These are phyloP conservation scores for Globisporangium perplexum DNA, from an alignment of 352 stramenopile species.

Conservation along the genomic window DNA sequence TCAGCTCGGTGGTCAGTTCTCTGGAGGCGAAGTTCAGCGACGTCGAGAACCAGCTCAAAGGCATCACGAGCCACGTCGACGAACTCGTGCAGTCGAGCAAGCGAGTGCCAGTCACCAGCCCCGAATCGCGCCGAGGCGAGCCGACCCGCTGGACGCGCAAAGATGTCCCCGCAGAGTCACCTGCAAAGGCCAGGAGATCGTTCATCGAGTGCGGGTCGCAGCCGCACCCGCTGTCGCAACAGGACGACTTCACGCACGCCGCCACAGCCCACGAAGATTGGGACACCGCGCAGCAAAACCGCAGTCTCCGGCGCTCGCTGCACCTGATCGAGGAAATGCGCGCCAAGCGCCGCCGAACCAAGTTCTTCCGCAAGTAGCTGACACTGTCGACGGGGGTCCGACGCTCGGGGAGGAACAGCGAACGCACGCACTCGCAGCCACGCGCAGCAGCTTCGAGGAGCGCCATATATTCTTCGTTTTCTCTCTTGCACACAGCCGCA, in stretches of 20 bases:
- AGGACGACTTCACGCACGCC: not conserved
- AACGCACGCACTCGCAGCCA: slow-evolving; percentile 5
- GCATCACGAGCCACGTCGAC: slow-evolving; percentile 20
- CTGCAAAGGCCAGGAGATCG: not conserved
- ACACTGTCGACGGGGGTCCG: not conserved
- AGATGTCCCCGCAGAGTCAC: not conserved
- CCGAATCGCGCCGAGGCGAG: not conserved
- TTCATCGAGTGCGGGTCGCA: slow-evolving; percentile 1
- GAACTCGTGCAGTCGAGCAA: slow-evolving; percentile 15
- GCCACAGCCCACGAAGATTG: not conserved
- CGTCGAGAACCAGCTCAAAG: slow-evolving; percentile 24
- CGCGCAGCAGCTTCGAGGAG: slow-evolving; percentile 9
- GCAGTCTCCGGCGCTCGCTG: slow-evolving; percentile 25
- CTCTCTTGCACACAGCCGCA: slow-evolving; percentile 11
- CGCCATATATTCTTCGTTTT: slow-evolving; percentile 12
- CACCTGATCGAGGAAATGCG: slow-evolving; percentile 35
- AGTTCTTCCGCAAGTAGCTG: slow-evolving; percentile 7
- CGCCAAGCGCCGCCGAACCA: slow-evolving; percentile 32
- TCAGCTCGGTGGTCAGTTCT: slow-evolving; percentile 11
- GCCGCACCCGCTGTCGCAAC: slow-evolving; percentile 5
- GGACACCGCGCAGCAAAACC: slow-evolving; percentile 1
- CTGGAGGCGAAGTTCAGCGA: slow-evolving; percentile 16
- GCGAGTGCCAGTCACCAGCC: slow-evolving; percentile 5
- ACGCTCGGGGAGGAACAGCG: slow-evolving; percentile 1
- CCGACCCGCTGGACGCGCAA: slow-evolving; percentile 6